Conservation (phyloP, 345 rosid genomes). For the Limnanthes douglasii region DNA sequence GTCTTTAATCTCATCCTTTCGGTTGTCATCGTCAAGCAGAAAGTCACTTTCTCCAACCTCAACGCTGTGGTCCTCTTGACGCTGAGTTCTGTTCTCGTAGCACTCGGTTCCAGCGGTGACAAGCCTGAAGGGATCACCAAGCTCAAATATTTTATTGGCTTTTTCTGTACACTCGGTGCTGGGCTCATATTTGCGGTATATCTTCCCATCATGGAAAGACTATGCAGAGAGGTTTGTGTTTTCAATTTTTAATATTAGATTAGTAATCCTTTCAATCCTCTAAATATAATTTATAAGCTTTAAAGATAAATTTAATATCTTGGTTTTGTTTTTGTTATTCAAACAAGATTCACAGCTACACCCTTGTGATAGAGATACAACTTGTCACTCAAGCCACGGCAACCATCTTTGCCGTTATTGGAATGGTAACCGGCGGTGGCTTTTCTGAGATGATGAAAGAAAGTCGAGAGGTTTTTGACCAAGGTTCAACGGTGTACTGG, state of each 20-base stretch:
- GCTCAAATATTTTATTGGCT: slow-evolving; percentile 56
- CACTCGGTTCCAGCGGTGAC: slow-evolving; percentile 39
- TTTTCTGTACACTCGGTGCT: slow-evolving; percentile 59
- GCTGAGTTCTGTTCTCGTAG: slow-evolving; percentile 56
- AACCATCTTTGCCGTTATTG: slow-evolving; percentile 35
- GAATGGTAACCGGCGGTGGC: slow-evolving; percentile 40
- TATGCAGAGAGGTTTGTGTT: slow-evolving; percentile 43
- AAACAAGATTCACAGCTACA: no score
- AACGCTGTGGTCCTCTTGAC: slow-evolving; percentile 74
- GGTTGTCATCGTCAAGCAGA: slow-evolving; percentile 61
- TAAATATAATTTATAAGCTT: no score
- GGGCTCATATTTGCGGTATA: slow-evolving; percentile 76
- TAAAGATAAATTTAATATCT: no score
- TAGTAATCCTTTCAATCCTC: no score
- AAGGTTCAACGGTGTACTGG: slow-evolving; percentile 32
- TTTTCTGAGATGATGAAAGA: slow-evolving; percentile 35
- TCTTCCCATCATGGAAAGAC: slow-evolving; percentile 62
- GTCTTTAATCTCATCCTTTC: slow-evolving; percentile 75
- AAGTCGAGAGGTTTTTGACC: slow-evolving; percentile 20
- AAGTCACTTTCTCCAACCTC: slow-evolving; percentile 60
- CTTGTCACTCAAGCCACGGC: slow-evolving; percentile 49
- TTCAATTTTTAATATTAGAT: no score
- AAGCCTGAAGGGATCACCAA: slow-evolving; percentile 30
- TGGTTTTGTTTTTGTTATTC: no score
- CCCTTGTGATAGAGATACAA: slow-evolving; percentile 89